Conservation (phyloP, 2,329 filamentous ascomycete species). For the Pseudocercospora macadamiae region DNA sequence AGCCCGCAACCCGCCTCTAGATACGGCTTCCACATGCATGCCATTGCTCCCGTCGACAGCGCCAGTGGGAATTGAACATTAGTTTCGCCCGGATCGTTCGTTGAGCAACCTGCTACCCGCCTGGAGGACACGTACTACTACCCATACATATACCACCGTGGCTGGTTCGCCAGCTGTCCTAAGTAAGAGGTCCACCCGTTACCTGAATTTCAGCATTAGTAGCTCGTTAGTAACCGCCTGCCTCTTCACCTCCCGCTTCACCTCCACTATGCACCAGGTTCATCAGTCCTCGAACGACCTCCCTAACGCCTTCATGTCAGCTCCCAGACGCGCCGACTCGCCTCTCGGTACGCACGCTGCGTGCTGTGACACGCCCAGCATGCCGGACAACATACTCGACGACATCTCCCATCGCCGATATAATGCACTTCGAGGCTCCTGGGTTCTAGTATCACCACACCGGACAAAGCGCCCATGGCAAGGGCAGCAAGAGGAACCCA, state of each 20-base stretch:
- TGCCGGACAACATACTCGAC: constrained; percentile 66
- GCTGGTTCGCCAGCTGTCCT: background rate
- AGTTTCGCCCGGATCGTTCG: background rate
- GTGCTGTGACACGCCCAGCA: constrained; percentile 31
- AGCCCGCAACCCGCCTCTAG: background rate
- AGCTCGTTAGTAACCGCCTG: constrained; percentile 15
- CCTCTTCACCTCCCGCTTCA: background rate
- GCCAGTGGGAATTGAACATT: background rate
- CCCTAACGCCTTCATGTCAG: constrained; percentile 25
- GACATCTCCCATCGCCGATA: constrained; percentile 96
- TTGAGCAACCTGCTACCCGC: background rate
- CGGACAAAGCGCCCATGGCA: constrained; percentile 97
- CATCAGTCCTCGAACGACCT: constrained; percentile 24
- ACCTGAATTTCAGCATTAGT: background rate
- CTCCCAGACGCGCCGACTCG: constrained; percentile 21
- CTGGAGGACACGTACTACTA: background rate
- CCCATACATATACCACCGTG: background rate
- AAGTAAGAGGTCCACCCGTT: background rate
- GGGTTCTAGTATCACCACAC: constrained; percentile 94
- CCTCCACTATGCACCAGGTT: constrained; percentile 32
- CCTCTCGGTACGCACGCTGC: constrained; percentile 15
- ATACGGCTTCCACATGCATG: background rate
- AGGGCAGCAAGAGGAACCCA: constrained; percentile 57
- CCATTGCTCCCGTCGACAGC: constrained; percentile 1
- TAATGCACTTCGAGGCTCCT: constrained; percentile 86